Evolutionary conservation across 495 filamentous ascomycete species (phyloP), one percentile per base, ranked within the genome.

Genomic region (Lasiosphaeris hirsuta): DNA sequence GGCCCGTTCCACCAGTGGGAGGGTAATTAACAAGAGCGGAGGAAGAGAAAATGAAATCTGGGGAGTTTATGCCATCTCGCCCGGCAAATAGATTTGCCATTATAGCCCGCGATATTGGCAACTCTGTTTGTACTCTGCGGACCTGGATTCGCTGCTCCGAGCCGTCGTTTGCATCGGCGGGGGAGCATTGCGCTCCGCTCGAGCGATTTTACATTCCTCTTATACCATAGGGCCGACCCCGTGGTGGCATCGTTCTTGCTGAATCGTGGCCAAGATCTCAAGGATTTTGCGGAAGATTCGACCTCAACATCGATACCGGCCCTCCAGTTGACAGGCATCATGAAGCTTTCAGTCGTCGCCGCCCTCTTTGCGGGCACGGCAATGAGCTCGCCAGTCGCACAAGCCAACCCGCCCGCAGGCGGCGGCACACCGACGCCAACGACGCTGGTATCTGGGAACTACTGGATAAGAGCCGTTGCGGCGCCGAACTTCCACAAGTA

Each of bases 401-500:
- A 53, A 18, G 60, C 57, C 39, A 53, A 59, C 44, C 17, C 33
- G 11, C 60, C 57, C 0, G 37, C 58, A 7, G 42, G 18, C 36
- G 42, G 18, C 36, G 45, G 54, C 39, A 50, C 48, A 3, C 66
- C 70, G 13, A 59, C 67, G 0, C 67, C 69, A 0, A 63, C 52
- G 0, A 79, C 73, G 0, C 72, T 85, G 2, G 71, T 77, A 56
- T 63, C 64, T 15, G 82, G 78, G 6, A 83, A 81, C 58, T 77
- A 75, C 72, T 86, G 82, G 82, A 80, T 86, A 63, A 81, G 83
- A 8, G 83, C 80, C 0, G 84, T 86, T 0, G 77, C 70, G 35
- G 53, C 75, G 1, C 84, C 84, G 18, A 84, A 86, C 67, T 86
- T 77, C 72, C 84, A 85, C 72, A 79, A 83, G 59, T 86, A 86